Evolutionary conservation across 2,329 filamentous ascomycete genomes (phyloP), one percentile per base, ranked within the genome.

Genomic region (Dissoconium aciculare): DNA sequence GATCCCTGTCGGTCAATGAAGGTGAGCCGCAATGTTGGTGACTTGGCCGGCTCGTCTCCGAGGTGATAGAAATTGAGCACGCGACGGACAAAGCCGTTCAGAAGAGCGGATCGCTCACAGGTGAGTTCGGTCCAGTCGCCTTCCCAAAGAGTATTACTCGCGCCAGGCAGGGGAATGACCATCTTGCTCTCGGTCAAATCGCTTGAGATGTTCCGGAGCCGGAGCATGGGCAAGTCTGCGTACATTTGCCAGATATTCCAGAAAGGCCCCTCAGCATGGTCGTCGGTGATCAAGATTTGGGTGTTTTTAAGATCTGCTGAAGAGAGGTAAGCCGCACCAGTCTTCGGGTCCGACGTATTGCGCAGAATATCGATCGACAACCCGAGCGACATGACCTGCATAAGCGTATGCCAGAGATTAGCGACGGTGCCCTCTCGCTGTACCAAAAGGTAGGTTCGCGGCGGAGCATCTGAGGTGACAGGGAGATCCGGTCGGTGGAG

Each of bases 341-440:
- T 36, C 4, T 19, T 25, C 3, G 34, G 23, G 26, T 36, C 23
- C 3, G 28, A 17, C 3, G 34, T 33, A 12, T 17, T 15, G 6
- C 26, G 30, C 24, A 36, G 23, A 6, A 36, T 21, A 13, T 36
- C 34, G 12, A 36, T 11, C 12, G 34, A 36, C 30, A 36, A 4
- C 9, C 30, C 27, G 21, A 36, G 17, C 11, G 34, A 36, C 34
- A 36, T 36, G 26, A 36, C 28, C 25, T 36, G 21, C 34, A 36
- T 36, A 8, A 36, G 15, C 4, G 15, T 12, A 14, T 36, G 34
- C 34, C 34, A 36, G 11, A 36, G 15, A 16, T 36, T 36, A 4
- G 10, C 14, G 11, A 17, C 17, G 11, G 24, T 32, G 11, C 33
- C 26, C 31, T 36, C 34, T 11, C 34, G 30, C 16, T 36, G 26